Conservation (phyloP, 1,139 yeast genomes). For the Taphrina deformans region DNA sequence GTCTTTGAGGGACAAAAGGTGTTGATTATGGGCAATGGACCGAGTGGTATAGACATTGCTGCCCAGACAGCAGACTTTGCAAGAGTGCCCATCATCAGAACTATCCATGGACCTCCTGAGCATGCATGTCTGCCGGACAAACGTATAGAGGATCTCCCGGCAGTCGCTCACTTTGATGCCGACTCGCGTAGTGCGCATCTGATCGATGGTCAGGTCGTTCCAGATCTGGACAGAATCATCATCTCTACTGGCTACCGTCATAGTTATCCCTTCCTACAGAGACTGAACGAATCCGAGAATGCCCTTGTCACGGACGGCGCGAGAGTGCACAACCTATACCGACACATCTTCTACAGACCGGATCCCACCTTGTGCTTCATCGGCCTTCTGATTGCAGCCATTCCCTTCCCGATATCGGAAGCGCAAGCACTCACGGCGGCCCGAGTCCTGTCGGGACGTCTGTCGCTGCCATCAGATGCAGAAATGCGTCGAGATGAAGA, state of each 20-base stretch:
- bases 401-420: slow-evolving; percentile 63
- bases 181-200: slow-evolving; percentile 45
- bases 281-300: slow-evolving; percentile 46
- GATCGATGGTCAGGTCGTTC: slow-evolving; percentile 49
- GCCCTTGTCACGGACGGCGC: slow-evolving; percentile 52
- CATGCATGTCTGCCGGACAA: slow-evolving; percentile 46
- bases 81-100: slow-evolving; percentile 9
- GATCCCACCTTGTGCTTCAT: slow-evolving; percentile 60
- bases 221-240: slow-evolving; percentile 53
- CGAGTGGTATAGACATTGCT: slow-evolving; percentile 62
- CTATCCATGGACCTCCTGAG: slow-evolving; percentile 46
- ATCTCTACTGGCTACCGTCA: slow-evolving; percentile 53
- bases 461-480: slow-evolving; percentile 50
- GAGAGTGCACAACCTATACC: slow-evolving; percentile 54
- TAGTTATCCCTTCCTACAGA: slow-evolving; percentile 12
- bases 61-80: slow-evolving; percentile 53
- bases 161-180: slow-evolving; percentile 46
- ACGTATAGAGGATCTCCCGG: slow-evolving; percentile 48
- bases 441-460: slow-evolving; percentile 55
- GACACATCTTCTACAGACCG: slow-evolving; percentile 54
- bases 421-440: slow-evolving; percentile 48
- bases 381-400: slow-evolving; percentile 55
- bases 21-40: slow-evolving; percentile 62
- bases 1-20: slow-evolving; percentile 50
- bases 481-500: slow-evolving; percentile 51